Evolutionary conservation across 2,329 filamentous ascomycete species (phyloP).

Genomic region (Ophiocordyceps camponoti-rufipedis): DNA sequence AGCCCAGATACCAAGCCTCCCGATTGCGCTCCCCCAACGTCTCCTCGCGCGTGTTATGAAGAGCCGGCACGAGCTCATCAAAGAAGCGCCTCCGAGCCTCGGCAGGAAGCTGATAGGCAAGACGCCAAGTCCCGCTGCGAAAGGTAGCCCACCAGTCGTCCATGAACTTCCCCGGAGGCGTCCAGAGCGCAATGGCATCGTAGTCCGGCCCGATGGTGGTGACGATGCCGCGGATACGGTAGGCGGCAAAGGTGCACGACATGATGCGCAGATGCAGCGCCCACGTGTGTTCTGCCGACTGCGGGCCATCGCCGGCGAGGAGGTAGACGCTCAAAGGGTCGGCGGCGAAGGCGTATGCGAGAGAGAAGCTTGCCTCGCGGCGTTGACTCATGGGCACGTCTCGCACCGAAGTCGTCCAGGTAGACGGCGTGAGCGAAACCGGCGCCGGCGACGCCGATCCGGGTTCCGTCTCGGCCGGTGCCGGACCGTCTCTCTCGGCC

Average conservation of each 20-base stretch:
- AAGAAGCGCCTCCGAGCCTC: constrained; percentile 63
- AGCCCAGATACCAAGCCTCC: constrained; percentile 66
- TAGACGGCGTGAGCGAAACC: constrained; percentile 27
- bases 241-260: constrained; percentile 59
- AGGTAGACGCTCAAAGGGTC: constrained; percentile 63
- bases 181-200: constrained; percentile 64
- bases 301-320: constrained; percentile 52
- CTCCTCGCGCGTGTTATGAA: constrained; percentile 53
- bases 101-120: constrained; percentile 53
- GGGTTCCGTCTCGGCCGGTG: too few relatives aligned
- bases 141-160: constrained; percentile 56
- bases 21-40: constrained; percentile 49
- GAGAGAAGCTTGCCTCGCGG: constrained; percentile 49
- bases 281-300: constrained; percentile 52
- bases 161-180: constrained; percentile 55
- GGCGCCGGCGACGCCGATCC: constrained; percentile 5
- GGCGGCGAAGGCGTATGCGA: constrained; percentile 60
- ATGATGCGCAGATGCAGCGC: constrained; percentile 60
- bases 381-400: constrained; percentile 47
- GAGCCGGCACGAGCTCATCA: constrained; percentile 54
- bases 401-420: constrained; percentile 40
- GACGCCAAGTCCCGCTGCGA: constrained; percentile 60
- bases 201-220: constrained; percentile 59
- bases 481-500: neutral
- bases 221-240: constrained; percentile 56